Evolutionary conservation across 2,329 filamentous ascomycete genomes (phyloP).

Genomic region (Orbilia brochopaga): DNA sequence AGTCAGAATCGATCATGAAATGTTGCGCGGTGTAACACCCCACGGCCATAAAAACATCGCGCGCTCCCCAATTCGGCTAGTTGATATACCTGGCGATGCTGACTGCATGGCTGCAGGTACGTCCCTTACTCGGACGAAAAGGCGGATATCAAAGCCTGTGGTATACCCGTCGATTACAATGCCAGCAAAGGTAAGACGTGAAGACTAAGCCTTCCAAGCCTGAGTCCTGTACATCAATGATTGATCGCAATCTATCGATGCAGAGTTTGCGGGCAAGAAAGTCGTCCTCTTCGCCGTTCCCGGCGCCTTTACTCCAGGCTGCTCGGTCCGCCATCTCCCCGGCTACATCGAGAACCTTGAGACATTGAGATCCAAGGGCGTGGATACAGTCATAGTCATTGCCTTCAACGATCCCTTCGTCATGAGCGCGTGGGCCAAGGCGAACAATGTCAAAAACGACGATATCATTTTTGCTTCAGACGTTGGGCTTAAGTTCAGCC

Average conservation of each 20-base stretch:
- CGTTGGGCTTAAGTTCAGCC: conserved; percentile 70
- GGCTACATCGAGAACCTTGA: conserved; percentile 76
- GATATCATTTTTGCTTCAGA: conserved; percentile 80
- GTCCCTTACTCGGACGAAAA: conserved; percentile 75
- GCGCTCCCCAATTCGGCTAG: conserved; percentile 20
- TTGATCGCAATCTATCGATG: background rate
- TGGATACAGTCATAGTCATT: conserved; percentile 80
- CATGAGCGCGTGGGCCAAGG: conserved; percentile 90
- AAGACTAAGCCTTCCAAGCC: background rate
- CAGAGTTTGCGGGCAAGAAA: conserved; percentile 72
- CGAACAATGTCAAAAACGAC: conserved; percentile 76
- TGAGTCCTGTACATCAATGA: no score
- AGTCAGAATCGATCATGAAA: conserved; percentile 54
- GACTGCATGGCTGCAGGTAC: conserved; percentile 64
- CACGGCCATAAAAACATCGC: background rate
- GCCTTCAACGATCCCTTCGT: conserved; percentile 85
- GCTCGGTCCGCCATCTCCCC: conserved; percentile 79
- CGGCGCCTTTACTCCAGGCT: conserved; percentile 84
- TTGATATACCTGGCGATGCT: background rate
- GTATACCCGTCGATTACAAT: conserved; percentile 76
- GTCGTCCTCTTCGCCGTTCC: conserved; percentile 73
- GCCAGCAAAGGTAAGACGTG: conserved; percentile 70
- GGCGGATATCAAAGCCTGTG: conserved; percentile 74
- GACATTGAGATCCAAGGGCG: conserved; percentile 77
- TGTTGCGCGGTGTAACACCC: background rate